Conservation (phyloP, 2,329 filamentous ascomycete genomes). For the Amesomyces nigricolor region DNA sequence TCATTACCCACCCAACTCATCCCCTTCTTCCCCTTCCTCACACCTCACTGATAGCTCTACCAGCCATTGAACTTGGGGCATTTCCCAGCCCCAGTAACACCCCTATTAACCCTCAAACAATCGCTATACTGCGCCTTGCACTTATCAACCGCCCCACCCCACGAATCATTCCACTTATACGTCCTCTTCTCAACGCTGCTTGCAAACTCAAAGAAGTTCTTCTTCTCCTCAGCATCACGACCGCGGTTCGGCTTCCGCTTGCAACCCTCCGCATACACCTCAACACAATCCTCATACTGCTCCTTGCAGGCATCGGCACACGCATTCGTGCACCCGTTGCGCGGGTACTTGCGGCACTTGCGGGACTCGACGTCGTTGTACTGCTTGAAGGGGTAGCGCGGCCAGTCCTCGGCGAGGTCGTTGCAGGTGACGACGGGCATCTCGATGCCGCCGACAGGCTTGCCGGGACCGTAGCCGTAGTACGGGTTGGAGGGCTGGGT, state of each 20-base stretch:
- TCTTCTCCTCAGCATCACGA: not conserved
- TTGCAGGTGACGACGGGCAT: conserved; percentile 52
- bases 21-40: not conserved
- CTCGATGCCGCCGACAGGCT: conserved; percentile 46
- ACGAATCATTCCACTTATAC: conserved; percentile 26
- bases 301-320: conserved; percentile 49
- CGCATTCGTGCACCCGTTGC: conserved; percentile 34
- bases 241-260: conserved; percentile 26
- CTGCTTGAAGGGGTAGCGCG: conserved; percentile 45
- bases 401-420: conserved; percentile 41
- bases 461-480: conserved; percentile 63
- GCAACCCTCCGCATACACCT: conserved; percentile 47
- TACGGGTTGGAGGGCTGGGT: conserved; percentile 49
- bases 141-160: conserved; percentile 34
- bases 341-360: conserved; percentile 42
- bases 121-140: conserved; percentile 47
- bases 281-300: conserved; percentile 45
- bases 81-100: conserved; percentile 34
- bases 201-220: conserved; percentile 16
- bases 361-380: conserved; percentile 41
- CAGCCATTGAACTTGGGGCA: conserved; percentile 29
- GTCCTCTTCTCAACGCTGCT: conserved; percentile 21
- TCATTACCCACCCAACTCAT: not conserved
- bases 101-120: conserved; percentile 41
- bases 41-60: not conserved